Base-by-base conservation (phyloP, 257 asterid genomes). In the Solanum sitiens region DNA sequence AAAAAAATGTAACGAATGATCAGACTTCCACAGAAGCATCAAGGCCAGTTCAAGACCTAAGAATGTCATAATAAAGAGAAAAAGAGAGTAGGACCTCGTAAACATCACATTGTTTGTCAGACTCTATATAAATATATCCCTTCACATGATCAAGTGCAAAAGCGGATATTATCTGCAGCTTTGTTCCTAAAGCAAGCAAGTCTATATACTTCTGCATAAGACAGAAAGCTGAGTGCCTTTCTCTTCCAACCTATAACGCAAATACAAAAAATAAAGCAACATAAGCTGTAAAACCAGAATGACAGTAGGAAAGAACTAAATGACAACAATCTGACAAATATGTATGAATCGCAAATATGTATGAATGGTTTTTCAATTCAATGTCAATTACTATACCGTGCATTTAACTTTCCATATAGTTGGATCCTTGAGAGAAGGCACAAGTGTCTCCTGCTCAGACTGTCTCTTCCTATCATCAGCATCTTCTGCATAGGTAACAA, bases 361-460 rank as follows among this genome's bases (percentile, higher is more conserved):
- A 45, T 79, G 42, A 14, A 6, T 82, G 85, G 33, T 32, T 30
- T 50, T 82, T 50, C 85, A 82, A 4, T 82, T 82, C 33, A 44
- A 27, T 32, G 12, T 82, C 45, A 20, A 47, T 45, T 23, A 86
- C 40, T 40, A 11, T 93, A 97, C 99, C 99, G 90, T 92, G 95
- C 99, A 97, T 94, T 97, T 97, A 82, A 97, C 99, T 91, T 93
- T 97, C 99, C 99, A 97, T 83, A 95, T 89, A 39, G 67, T 83
- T 25, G 96, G 93, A 86, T 95, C 98, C 89, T 89, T 92, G 83
- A 91, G 86, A 92, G 95, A 90, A 63, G 93, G 93, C 63, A 88
- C 87, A 86, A 35, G 83, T 23, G 89, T 76, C 65, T 88, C 90
- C 83, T 88, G 86, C 42, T 93, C 93, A 86, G 89, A 21, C 44